Evolutionary conservation across 768 basidiomycete genomes (phyloP).

Genomic region (Trametes maxima): DNA sequence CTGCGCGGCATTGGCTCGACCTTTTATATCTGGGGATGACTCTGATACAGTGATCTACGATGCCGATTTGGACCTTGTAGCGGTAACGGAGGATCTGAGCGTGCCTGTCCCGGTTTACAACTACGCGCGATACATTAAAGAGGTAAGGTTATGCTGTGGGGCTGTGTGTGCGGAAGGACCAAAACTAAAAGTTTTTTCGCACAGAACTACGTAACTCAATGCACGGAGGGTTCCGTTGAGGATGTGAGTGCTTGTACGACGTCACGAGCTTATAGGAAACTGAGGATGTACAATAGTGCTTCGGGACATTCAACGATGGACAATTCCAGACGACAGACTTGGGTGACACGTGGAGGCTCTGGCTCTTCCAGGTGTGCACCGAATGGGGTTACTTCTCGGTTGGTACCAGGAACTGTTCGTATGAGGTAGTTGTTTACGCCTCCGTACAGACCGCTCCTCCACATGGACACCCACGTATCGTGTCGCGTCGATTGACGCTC

Average conservation of each 20-base stretch:
- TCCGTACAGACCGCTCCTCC: constrained; percentile 68
- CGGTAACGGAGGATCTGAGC: constrained; percentile 46
- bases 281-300: constrained; percentile 57
- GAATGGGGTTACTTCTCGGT: constrained; percentile 96
- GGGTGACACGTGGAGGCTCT: constrained; percentile 79
- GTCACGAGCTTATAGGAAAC: not conserved
- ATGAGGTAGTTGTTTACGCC: not conserved
- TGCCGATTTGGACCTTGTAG: constrained; percentile 49
- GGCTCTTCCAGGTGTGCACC: constrained; percentile 92
- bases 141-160: constrained; percentile 43
- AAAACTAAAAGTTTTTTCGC: not conserved
- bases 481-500: constrained; percentile 75
- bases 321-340: constrained; percentile 64
- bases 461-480: constrained; percentile 62
- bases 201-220: constrained; percentile 59
- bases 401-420: constrained; percentile 27
- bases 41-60: constrained; percentile 43
- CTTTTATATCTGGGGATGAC: constrained; percentile 22
- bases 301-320: constrained; percentile 76
- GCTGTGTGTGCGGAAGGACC: not conserved
- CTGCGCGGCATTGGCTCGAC: constrained; percentile 53
- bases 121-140: constrained; percentile 77
- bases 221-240: constrained; percentile 55
- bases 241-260: constrained; percentile 41
- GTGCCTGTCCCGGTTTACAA: constrained; percentile 66